These are phyloP conservation scores for Moniliophthora roreri DNA, from an alignment of 1,284 basidiomycete species.

Conservation along the genomic window DNA sequence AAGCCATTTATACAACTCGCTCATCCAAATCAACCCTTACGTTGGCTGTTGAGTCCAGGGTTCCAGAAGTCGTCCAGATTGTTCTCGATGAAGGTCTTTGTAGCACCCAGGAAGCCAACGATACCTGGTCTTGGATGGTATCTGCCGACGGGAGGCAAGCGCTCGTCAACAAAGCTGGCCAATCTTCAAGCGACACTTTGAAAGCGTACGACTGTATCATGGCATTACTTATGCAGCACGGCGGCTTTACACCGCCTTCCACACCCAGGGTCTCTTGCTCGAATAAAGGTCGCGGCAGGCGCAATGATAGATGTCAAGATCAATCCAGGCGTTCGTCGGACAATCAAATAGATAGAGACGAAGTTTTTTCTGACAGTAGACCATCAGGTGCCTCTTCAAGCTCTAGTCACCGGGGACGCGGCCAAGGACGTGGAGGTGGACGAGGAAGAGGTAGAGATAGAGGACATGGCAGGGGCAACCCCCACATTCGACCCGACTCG, in stretches of 20 bases:
- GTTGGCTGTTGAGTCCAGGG: conserved; percentile 55
- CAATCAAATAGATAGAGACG: not conserved
- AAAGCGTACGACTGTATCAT: conserved; percentile 50
- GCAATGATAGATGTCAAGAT: not conserved
- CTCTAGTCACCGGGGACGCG: conserved; percentile 7
- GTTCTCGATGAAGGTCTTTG: conserved; percentile 59
- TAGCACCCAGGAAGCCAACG: conserved; percentile 43
- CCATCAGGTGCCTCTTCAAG: not conserved
- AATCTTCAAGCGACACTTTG: conserved; percentile 22
- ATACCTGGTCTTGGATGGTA: conserved; percentile 49
- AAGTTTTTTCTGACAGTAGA: not conserved
- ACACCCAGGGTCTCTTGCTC: conserved; percentile 31
- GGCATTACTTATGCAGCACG: conserved; percentile 53
- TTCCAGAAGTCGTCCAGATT: conserved; percentile 62
- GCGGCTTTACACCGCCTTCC: conserved; percentile 47
- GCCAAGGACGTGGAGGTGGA: conserved; percentile 29
- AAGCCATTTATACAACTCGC: conserved; percentile 44
- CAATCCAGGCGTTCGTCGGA: not conserved
- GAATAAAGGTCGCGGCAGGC: conserved; percentile 10
- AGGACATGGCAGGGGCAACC: conserved; percentile 22
- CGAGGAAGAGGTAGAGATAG: conserved; percentile 35
- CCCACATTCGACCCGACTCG: too few species aligned
- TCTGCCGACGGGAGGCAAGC: conserved; percentile 29
- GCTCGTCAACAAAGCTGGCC: conserved; percentile 23
- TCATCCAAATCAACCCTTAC: conserved; percentile 43